phyloP scores from a whole-genome alignment of 83 land plant species.

The Picea abies region DNA sequence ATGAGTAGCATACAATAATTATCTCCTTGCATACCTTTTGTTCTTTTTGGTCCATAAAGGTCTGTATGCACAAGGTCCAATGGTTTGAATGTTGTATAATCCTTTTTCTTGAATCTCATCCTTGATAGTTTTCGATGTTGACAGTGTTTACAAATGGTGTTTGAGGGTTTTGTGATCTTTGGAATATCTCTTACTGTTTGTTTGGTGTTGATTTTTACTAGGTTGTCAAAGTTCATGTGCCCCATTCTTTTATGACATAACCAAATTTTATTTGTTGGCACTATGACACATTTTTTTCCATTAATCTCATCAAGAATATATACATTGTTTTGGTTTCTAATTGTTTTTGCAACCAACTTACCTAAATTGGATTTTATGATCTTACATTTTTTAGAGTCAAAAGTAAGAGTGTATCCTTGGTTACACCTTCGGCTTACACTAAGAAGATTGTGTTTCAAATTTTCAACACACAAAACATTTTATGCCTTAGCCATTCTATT shows the following conservation, averaged over 20 bases:
- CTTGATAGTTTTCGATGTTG: background rate
- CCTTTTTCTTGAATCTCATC: background rate
- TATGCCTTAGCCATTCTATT: background rate
- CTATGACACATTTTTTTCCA: background rate
- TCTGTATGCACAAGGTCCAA: background rate
- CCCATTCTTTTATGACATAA: slow-evolving; percentile 2
- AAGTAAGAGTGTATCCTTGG: background rate
- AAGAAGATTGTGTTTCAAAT: background rate
- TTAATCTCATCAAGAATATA: no score
- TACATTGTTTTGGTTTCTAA: no score
- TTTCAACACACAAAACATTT: background rate
- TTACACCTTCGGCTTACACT: background rate
- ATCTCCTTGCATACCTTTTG: background rate
- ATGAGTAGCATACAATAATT: background rate
- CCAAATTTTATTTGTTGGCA: background rate
- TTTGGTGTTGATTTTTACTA: background rate
- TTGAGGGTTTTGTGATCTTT: background rate
- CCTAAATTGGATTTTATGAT: background rate
- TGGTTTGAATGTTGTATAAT: background rate
- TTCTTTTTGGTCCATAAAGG: background rate
- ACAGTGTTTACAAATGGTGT: background rate
- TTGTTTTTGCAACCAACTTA: background rate
- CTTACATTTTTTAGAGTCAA: background rate
- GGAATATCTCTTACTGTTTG: background rate
- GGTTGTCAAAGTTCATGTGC: background rate